A percentile compares a stretch with the other conserved stretches of the same genome.
Conservation (phyloP, 75 land plant species). For the Sequoiadendron giganteum region DNA sequence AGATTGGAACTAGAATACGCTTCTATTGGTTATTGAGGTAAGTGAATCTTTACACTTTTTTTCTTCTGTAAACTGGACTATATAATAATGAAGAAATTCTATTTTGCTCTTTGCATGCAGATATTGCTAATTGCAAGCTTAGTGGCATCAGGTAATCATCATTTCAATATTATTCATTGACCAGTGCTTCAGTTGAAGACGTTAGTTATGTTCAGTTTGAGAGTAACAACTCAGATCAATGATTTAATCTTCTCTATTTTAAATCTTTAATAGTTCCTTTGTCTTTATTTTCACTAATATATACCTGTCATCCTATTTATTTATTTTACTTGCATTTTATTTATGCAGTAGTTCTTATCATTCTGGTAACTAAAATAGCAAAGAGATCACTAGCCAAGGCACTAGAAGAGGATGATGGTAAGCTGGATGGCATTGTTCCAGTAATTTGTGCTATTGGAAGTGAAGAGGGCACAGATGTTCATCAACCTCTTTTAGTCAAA, state of each 20-base stretch:
- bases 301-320: neutral
- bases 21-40: neutral
- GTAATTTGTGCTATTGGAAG: neutral
- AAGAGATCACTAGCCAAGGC: conserved; percentile 5
- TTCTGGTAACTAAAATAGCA: neutral
- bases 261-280: neutral
- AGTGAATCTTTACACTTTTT: neutral
- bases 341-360: neutral
- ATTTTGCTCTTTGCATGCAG: neutral
- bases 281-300: neutral
- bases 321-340: neutral
- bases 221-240: neutral
- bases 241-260: neutral
- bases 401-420: conserved; percentile 3
- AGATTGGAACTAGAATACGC: no score
- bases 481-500: conserved; percentile 1
- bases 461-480: neutral
- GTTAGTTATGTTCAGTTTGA: neutral
- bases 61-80: neutral
- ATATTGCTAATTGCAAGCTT: neutral
- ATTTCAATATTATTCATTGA: neutral
- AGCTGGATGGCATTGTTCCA: neutral
- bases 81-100: neutral
- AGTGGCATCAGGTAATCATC: conserved; percentile 7
- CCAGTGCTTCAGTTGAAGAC: neutral